phyloP scores from a whole-genome alignment of 1,284 basidiomycete species.

The Malassezia japonica region DNA sequence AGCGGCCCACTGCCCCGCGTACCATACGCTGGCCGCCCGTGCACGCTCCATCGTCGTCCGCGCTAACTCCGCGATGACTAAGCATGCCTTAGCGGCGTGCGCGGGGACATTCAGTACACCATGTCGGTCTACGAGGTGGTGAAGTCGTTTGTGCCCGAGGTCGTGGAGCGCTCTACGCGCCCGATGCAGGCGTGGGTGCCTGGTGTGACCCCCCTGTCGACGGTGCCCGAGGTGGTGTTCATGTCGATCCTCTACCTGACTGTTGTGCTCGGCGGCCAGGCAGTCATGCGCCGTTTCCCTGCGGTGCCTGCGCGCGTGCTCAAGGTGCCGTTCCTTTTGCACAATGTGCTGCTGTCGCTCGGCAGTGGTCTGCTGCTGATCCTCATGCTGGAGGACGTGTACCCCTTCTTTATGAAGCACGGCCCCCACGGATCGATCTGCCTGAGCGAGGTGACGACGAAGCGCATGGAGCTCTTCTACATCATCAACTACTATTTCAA shows the following conservation, averaged over 20 bases:
- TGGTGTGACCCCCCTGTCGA: slow-evolving; percentile 36
- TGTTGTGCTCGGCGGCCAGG: slow-evolving; percentile 75
- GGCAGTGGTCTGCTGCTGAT: slow-evolving; percentile 72
- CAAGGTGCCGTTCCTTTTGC: slow-evolving; percentile 76
- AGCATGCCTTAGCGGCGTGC: too few species aligned
- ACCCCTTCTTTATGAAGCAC: slow-evolving; percentile 27
- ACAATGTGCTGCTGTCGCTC: slow-evolving; percentile 76
- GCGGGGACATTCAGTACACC: too few species aligned
- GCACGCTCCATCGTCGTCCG: too few species aligned
- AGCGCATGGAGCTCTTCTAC: slow-evolving; percentile 53
- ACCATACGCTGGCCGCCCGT: too few species aligned
- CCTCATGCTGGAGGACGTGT: slow-evolving; percentile 68
- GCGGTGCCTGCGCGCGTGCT: slow-evolving; percentile 52
- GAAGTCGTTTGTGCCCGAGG: background rate
- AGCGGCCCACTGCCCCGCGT: background rate
- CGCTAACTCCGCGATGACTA: too few species aligned
- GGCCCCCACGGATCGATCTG: slow-evolving; percentile 61
- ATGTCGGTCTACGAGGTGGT: slow-evolving; percentile 8
- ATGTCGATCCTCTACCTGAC: slow-evolving; percentile 71
- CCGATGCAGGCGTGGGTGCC: slow-evolving; percentile 23
- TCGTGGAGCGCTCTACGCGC: slow-evolving; percentile 18
- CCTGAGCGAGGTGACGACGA: slow-evolving; percentile 20
- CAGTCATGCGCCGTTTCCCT: slow-evolving; percentile 63
- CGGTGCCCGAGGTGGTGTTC: slow-evolving; percentile 22
- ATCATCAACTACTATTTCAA: slow-evolving; percentile 76